phyloP scores from a whole-genome alignment of 345 rosid genomes.

The Cochlearia excelsa region DNA sequence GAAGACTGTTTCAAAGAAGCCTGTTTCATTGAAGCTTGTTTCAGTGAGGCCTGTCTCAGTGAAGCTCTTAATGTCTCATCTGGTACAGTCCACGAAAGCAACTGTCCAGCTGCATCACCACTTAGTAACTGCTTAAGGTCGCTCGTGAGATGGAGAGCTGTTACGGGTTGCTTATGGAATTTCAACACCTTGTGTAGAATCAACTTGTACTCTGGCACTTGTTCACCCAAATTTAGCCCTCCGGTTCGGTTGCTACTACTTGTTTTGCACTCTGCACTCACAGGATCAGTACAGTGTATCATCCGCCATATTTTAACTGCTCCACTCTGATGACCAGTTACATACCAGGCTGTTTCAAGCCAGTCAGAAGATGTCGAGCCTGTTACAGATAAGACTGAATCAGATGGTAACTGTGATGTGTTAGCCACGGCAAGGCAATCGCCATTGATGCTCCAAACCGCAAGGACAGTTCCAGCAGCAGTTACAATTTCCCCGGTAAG shows the following conservation, averaged over 20 bases:
- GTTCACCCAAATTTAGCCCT: conserved; percentile 60
- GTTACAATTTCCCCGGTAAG: conserved; percentile 93
- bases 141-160: conserved; percentile 72
- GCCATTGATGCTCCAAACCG: conserved; percentile 97
- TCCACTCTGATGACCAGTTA: conserved; percentile 99
- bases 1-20: conserved; percentile 32
- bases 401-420: conserved; percentile 94
- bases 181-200: conserved; percentile 79
- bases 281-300: conserved; percentile 66
- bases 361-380: conserved; percentile 86
- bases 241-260: conserved; percentile 45
- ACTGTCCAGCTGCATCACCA: conserved; percentile 87
- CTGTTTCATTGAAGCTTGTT: conserved; percentile 27
- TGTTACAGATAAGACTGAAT: conserved; percentile 81
- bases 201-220: conserved; percentile 74
- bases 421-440: conserved; percentile 90
- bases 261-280: conserved; percentile 47
- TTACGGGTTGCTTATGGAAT: conserved; percentile 82
- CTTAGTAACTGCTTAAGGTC: conserved; percentile 91
- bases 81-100: conserved; percentile 89
- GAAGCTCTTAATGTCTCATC: conserved; percentile 75
- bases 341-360: conserved; percentile 89
- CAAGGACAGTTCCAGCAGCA: conserved; percentile 92
- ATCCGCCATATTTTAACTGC: conserved; percentile 96
- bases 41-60: conserved; percentile 42